phyloP scores from a whole-genome alignment of 2,329 filamentous ascomycete species.

The Claviceps fusiformis region DNA sequence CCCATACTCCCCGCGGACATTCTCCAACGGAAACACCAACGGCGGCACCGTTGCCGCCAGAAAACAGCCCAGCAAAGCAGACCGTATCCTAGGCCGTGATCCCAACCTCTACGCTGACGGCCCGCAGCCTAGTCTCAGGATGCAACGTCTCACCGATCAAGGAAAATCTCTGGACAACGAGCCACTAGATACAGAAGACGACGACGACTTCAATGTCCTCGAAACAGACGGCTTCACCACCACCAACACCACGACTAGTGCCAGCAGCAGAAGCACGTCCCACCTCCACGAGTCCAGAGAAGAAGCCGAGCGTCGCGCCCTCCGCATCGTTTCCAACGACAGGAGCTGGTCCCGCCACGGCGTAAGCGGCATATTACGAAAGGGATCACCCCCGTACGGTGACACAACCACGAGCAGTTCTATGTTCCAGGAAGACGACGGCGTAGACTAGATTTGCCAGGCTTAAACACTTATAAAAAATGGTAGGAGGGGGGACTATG shows the following conservation, averaged over 20 bases:
- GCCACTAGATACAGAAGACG: slow-evolving; percentile 25
- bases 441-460: slow-evolving; percentile 14
- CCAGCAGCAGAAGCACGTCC: slow-evolving; percentile 6
- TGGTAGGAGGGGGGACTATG: too few relatives aligned
- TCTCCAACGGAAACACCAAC: neutral
- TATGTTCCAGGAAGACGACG: slow-evolving; percentile 18
- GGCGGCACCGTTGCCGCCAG: slow-evolving; percentile 14
- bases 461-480: neutral
- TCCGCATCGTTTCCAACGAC: slow-evolving; percentile 29
- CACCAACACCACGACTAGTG: neutral
- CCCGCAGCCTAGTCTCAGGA: slow-evolving; percentile 24
- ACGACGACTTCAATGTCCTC: slow-evolving; percentile 10
- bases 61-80: slow-evolving; percentile 39
- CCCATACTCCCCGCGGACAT: neutral
- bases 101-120: slow-evolving; percentile 41
- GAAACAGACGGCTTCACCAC: neutral
- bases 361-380: slow-evolving; percentile 29
- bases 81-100: slow-evolving; percentile 43
- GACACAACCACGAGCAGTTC: slow-evolving; percentile 6
- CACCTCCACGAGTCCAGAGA: slow-evolving; percentile 13
- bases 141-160: slow-evolving; percentile 33
- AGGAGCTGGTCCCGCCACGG: slow-evolving; percentile 25
- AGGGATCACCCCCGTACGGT: slow-evolving; percentile 9
- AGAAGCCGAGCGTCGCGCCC: slow-evolving; percentile 29
- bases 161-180: slow-evolving; percentile 32